A percentile compares a stretch with the other conserved stretches of the same genome.
phyloP scores from a whole-genome alignment of 805 yeast genomes.

The Kodamaea leandrae region DNA sequence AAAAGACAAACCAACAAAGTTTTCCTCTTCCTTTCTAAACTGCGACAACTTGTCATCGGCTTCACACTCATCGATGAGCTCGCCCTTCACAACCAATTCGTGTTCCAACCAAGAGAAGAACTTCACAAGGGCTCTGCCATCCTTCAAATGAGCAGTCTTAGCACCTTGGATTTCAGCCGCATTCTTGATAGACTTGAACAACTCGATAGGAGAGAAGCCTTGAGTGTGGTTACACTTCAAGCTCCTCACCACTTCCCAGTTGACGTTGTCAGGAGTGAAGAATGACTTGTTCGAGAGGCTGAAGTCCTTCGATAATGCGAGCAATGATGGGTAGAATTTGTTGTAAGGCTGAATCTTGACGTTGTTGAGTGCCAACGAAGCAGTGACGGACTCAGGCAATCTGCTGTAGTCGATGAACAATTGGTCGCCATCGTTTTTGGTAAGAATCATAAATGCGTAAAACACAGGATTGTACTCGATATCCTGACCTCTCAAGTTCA shows the following conservation, averaged over 20 bases:
- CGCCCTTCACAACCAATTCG: slow-evolving; percentile 42
- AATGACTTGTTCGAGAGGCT: slow-evolving; percentile 28
- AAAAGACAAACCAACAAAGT: slow-evolving; percentile 65
- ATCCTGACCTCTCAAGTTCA: slow-evolving; percentile 54
- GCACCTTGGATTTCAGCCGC: slow-evolving; percentile 50
- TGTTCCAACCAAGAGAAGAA: slow-evolving; percentile 61
- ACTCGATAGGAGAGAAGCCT: slow-evolving; percentile 42
- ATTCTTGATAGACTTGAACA: slow-evolving; percentile 53
- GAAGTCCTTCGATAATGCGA: slow-evolving; percentile 36
- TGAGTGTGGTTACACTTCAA: slow-evolving; percentile 30
- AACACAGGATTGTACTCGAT: slow-evolving; percentile 56
- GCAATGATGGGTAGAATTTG: slow-evolving; percentile 45
- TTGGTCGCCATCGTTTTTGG: slow-evolving; percentile 26
- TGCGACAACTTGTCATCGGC: slow-evolving; percentile 50
- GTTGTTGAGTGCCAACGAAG: slow-evolving; percentile 22
- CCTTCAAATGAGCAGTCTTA: slow-evolving; percentile 52
- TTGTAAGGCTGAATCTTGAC: slow-evolving; percentile 40
- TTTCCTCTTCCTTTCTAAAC: slow-evolving; percentile 39
- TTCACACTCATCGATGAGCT: slow-evolving; percentile 53
- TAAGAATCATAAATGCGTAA: slow-evolving; percentile 40
- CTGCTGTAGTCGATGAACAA: slow-evolving; percentile 45
- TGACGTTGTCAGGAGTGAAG: slow-evolving; percentile 31
- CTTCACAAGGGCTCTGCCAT: slow-evolving; percentile 53
- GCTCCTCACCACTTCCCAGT: slow-evolving; percentile 40
- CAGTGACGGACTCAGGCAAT: slow-evolving; percentile 31